Percentiles rank a stretch among this genome's conserved stretches.
phyloP scores from a whole-genome alignment of 306 rosid species.

The Quercus rubra region DNA sequence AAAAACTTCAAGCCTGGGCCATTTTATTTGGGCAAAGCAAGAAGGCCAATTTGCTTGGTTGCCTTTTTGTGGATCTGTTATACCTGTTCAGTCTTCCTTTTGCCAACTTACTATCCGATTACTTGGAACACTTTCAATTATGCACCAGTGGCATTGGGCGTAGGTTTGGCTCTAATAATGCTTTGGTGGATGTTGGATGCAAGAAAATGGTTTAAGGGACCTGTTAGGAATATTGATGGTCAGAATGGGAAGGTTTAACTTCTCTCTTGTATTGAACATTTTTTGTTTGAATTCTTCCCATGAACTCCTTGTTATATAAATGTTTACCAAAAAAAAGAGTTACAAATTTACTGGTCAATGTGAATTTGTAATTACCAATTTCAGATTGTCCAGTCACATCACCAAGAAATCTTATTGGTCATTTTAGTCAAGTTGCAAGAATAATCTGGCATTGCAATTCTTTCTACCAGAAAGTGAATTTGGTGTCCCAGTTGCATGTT shows the following conservation, averaged over 20 bases:
- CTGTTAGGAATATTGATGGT: conserved; percentile 65
- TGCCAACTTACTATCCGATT: conserved; percentile 72
- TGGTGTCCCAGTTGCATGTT: too few species aligned
- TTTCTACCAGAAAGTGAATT: too few species aligned
- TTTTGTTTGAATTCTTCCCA: conserved; percentile 3
- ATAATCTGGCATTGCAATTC: too few species aligned
- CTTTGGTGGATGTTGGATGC: conserved; percentile 89
- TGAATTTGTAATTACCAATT: not conserved
- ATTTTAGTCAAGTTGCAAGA: too few species aligned
- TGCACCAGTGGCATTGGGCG: conserved; percentile 75
- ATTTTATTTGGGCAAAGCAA: conserved; percentile 74
- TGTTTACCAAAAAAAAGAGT: not conserved
- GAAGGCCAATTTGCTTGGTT: conserved; percentile 66
- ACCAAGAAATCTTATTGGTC: too few species aligned
- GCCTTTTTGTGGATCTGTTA: conserved; percentile 86
- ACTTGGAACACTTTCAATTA: conserved; percentile 72
- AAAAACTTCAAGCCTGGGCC: conserved; percentile 69
- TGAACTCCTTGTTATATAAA: not conserved
- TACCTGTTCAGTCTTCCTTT: conserved; percentile 76
- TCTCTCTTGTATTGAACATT: conserved; percentile 4
- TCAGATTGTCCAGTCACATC: not conserved
- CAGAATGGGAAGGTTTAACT: conserved; percentile 52
- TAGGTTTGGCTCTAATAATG: conserved; percentile 62
- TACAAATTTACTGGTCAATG: conserved; percentile 1
- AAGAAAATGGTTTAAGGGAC: conserved; percentile 88